These are phyloP conservation scores for Ceratobasidium sp. DNA, from an alignment of 1,284 basidiomycete species.

Conservation along the genomic window DNA sequence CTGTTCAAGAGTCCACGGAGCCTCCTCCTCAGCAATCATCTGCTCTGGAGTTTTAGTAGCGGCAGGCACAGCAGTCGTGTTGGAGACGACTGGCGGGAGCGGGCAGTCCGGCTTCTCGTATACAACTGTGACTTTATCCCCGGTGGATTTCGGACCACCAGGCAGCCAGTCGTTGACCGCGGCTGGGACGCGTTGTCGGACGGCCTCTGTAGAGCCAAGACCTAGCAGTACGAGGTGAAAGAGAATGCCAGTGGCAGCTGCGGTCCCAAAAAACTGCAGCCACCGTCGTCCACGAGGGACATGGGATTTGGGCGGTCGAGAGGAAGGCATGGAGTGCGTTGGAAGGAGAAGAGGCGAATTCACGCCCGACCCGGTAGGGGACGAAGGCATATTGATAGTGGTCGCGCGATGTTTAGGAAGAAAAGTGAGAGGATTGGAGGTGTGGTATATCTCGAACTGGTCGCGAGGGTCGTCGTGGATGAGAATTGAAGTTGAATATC, in stretches of 20 bases:
- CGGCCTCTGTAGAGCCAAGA: constrained; percentile 44
- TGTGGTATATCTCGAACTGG: constrained; percentile 18
- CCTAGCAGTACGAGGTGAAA: constrained; percentile 49
- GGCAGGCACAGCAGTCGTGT: neutral
- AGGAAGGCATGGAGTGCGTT: constrained; percentile 12
- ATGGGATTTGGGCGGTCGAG: constrained; percentile 38
- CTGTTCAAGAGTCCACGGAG: constrained; percentile 48
- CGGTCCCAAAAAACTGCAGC: constrained; percentile 48
- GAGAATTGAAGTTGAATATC: constrained; percentile 15
- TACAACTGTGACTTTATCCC: constrained; percentile 30
- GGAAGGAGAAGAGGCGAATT: constrained; percentile 42
- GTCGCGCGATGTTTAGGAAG: neutral
- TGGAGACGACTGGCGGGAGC: constrained; percentile 1
- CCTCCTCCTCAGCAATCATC: constrained; percentile 42
- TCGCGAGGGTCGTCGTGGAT: constrained; percentile 18
- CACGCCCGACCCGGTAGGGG: constrained; percentile 39
- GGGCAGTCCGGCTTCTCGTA: constrained; percentile 35
- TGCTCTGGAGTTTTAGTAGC: constrained; percentile 23
- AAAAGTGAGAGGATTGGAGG: constrained; percentile 9
- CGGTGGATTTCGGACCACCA: constrained; percentile 22
- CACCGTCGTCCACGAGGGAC: constrained; percentile 31
- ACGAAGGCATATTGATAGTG: constrained; percentile 30
- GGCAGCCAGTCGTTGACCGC: constrained; percentile 48
- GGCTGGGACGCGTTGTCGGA: constrained; percentile 36
- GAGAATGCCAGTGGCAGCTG: constrained; percentile 45